phyloP scores from a whole-genome alignment of 768 basidiomycete species.

The Lentinula lateritia region DNA sequence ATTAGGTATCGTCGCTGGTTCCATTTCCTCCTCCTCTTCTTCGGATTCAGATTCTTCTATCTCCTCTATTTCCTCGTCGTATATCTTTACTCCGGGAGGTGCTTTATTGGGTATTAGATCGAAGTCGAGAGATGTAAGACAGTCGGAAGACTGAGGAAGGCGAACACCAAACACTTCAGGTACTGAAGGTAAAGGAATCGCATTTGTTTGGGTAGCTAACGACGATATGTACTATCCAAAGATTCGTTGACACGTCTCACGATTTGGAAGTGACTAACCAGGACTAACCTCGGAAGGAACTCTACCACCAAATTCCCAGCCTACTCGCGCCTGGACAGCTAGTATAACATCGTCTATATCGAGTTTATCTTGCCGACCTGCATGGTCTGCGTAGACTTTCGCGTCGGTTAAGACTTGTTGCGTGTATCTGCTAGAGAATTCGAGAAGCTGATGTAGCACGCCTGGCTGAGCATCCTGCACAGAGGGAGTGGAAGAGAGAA shows the following conservation, averaged over 20 bases:
- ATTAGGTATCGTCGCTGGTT: conserved; percentile 48
- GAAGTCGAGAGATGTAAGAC: conserved; percentile 78
- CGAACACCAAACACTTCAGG: conserved; percentile 86
- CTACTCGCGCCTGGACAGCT: conserved; percentile 83
- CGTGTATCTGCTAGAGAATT: conserved; percentile 82
- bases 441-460: conserved; percentile 81
- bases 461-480: conserved; percentile 85
- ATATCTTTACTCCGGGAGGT: conserved; percentile 68
- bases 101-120: conserved; percentile 83
- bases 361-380: conserved; percentile 69
- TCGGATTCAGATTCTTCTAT: conserved; percentile 65
- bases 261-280: conserved; percentile 31
- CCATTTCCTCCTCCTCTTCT: conserved; percentile 69
- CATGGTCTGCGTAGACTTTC: conserved; percentile 84
- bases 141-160: conserved; percentile 64
- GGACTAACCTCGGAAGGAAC: conserved; percentile 76
- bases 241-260: not conserved
- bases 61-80: conserved; percentile 80
- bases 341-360: conserved; percentile 80
- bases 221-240: conserved; percentile 63
- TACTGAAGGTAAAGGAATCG: conserved; percentile 74
- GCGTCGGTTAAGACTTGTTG: conserved; percentile 81
- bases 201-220: conserved; percentile 79
- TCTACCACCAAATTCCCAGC: conserved; percentile 88
- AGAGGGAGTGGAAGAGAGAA: conserved; percentile 77